Conservation (phyloP, 129 eudicot genomes). For the Pulicaria dysenterica region DNA sequence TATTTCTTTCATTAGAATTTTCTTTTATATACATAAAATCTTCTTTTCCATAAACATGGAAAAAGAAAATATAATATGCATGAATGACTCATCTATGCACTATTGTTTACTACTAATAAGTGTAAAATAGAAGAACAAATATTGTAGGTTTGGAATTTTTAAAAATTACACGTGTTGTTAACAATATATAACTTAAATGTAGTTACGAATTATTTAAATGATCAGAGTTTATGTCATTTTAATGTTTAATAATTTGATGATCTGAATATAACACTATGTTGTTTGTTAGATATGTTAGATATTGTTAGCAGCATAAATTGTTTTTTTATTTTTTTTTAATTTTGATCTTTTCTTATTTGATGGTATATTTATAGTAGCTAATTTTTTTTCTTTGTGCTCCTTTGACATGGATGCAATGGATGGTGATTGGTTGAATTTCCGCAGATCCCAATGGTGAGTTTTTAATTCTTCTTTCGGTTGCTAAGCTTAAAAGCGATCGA, state of each 20-base stretch:
- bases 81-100: not conserved
- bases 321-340: too few relatives aligned
- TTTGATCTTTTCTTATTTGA: too few relatives aligned
- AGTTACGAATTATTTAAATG: too few relatives aligned
- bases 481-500: conserved; percentile 11
- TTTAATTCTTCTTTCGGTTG: conserved; percentile 6
- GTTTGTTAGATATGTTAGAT: too few relatives aligned
- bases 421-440: conserved; percentile 7
- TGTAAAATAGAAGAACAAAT: not conserved
- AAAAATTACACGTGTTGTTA: too few relatives aligned
- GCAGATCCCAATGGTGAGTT: conserved; percentile 50
- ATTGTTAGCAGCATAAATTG: too few relatives aligned
- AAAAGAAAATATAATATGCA: not conserved
- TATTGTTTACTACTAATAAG: not conserved
- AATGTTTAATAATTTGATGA: too few relatives aligned
- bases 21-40: not conserved
- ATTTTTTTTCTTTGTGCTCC: not conserved
- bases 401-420: conserved; percentile 24
- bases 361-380: conserved; percentile 10
- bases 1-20: not conserved
- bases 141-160: not conserved
- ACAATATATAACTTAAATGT: too few relatives aligned
- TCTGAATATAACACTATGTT: too few relatives aligned
- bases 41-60: too few relatives aligned
- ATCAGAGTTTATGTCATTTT: too few relatives aligned